Conservation (phyloP, 164 flowering plant species). For the Macadamia tetraphylla region DNA sequence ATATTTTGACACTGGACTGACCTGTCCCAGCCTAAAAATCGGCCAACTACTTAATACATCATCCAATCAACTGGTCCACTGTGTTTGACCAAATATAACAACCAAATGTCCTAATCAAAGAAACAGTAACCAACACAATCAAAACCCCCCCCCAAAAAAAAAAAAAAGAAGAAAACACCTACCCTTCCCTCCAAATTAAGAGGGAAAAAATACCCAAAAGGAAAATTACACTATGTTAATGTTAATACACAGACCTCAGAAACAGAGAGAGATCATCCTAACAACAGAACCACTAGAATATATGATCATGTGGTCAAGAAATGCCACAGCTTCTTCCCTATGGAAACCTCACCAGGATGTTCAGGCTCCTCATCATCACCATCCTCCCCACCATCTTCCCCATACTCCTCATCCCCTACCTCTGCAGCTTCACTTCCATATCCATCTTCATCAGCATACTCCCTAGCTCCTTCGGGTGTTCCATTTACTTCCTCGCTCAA, state of each 20-base stretch:
- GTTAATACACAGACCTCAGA: constrained; percentile 7
- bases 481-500: constrained; percentile 36
- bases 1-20: not conserved
- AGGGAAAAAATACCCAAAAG: not conserved
- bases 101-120: not conserved
- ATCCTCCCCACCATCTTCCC: constrained; percentile 27
- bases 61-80: not conserved
- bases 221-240: constrained; percentile 4
- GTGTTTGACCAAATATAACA: not conserved
- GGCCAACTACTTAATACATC: not conserved
- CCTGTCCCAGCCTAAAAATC: not conserved
- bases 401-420: constrained; percentile 27
- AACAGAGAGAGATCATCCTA: constrained; percentile 7
- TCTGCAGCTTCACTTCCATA: constrained; percentile 26
- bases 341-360: constrained; percentile 53
- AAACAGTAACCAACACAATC: not conserved
- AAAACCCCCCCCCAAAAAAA: not conserved
- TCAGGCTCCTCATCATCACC: constrained; percentile 29
- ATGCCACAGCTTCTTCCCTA: constrained; percentile 71
- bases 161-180: not conserved
- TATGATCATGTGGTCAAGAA: constrained; percentile 65
- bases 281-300: not conserved
- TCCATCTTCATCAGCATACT: constrained; percentile 30
- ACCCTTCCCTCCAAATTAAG: not conserved
- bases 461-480: constrained; percentile 21